Conservation (phyloP, 2,329 filamentous ascomycete genomes). For the Fusarium albosuccineum region DNA sequence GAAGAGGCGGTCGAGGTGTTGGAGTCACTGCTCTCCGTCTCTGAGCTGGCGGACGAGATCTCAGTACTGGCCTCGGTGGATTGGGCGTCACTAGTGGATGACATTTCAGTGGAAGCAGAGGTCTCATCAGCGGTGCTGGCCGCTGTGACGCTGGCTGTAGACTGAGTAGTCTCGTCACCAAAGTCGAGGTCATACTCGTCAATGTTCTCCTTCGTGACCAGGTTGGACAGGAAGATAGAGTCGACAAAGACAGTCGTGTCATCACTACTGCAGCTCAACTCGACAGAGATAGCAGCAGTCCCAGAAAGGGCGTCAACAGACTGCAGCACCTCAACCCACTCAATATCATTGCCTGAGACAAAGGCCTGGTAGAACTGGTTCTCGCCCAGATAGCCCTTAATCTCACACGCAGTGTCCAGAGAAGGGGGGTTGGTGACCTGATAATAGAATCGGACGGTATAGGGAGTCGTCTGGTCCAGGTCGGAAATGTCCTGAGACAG, state of each 20-base stretch:
- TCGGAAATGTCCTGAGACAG: slow-evolving; percentile 24
- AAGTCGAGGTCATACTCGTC: slow-evolving; percentile 22
- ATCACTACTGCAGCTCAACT: slow-evolving; percentile 11
- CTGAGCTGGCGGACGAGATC: too few species aligned
- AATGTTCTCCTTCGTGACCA: slow-evolving; percentile 35
- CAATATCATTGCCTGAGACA: background rate
- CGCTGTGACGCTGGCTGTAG: background rate
- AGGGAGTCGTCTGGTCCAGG: slow-evolving; percentile 9
- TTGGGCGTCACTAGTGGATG: too few species aligned
- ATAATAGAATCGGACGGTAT: slow-evolving; percentile 38
- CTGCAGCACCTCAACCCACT: slow-evolving; percentile 21
- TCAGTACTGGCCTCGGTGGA: background rate
- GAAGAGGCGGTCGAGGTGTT: background rate
- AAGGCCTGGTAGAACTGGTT: slow-evolving; percentile 9
- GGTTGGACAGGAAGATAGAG: slow-evolving; percentile 40
- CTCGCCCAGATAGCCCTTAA: slow-evolving; percentile 24
- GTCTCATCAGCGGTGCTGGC: background rate
- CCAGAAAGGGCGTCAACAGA: background rate
- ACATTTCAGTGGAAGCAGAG: background rate
- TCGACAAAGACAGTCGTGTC: slow-evolving; percentile 25
- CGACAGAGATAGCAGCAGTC: slow-evolving; percentile 4
- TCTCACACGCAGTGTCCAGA: background rate
- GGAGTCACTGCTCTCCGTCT: background rate
- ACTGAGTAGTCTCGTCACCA: background rate
- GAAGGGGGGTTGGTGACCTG: background rate